Base-by-base conservation (phyloP, 768 basidiomycete species). In the Mycena galericulata region DNA sequence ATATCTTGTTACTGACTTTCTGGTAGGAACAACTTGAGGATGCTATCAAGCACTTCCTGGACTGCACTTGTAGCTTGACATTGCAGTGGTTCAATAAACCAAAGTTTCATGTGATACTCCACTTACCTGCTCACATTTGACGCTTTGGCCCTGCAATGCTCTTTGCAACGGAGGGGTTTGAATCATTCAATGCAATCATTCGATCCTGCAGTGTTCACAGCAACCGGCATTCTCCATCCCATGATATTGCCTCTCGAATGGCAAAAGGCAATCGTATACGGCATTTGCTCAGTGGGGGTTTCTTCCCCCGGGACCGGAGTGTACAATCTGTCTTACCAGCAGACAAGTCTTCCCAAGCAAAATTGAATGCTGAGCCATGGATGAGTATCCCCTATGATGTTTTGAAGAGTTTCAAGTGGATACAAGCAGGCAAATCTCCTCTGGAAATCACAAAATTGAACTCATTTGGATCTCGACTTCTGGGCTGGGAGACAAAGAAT, bases 141-240 rank as follows among this genome's bases (percentile, higher is more conserved):
- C 72, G 77, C 0, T 85, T 85, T 75, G 84, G 82, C 0, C 84
- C 81, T 26, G 81, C 81, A 0, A 82, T 84, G 7, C 73, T 83
- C 0, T 85, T 84, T 76, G 81, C 84, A 1, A 85, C 82, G 0
- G 83, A 86, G 54, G 65, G 65, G 0, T 86, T 83, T 67, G 81
- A 86, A 71, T 81, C 81, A 3, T 86, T 78, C 73, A 79, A 79
- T 71, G 74, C 74, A 3, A 67, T 80, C 1, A 79, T 79, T 20
- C 58, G 70, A 1, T 43, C 73, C 0, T 18, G 68, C 9, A 77
- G 66, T 9, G 61, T 81, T 1, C 69, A 79, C 27, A 77, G 76
- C 51, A 80, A 78, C 53, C 59, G 56, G 10, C 76, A 80, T 22
- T 79, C 76, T 2, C 80, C 74, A 0, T 78, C 75, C 10, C 64